A percentile compares a stretch with the other conserved stretches of the same genome.
Conservation (phyloP, 2,329 filamentous ascomycete genomes). For the Calonectria pauciramosa region DNA sequence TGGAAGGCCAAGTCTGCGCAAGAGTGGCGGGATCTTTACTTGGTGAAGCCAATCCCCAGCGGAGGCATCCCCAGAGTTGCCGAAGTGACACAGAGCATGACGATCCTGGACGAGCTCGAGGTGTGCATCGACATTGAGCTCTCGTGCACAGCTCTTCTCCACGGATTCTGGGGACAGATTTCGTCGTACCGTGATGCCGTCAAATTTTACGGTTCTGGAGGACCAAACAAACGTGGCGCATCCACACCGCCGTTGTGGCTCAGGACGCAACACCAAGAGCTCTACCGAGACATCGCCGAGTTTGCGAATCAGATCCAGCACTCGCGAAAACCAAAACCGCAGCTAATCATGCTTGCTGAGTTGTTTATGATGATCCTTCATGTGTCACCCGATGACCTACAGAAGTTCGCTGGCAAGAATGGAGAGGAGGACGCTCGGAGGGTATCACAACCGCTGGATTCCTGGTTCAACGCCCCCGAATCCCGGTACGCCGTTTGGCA, state of each 20-base stretch:
- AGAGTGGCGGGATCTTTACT: slow-evolving; percentile 37
- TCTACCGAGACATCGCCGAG: slow-evolving; percentile 35
- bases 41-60: slow-evolving; percentile 25
- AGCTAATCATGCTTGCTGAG: slow-evolving; percentile 39
- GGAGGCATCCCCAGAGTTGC: slow-evolving; percentile 35
- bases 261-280: slow-evolving; percentile 39
- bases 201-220: slow-evolving; percentile 22
- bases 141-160: slow-evolving; percentile 34
- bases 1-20: slow-evolving; percentile 38
- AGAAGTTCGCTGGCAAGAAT: slow-evolving; percentile 36
- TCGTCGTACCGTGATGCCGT: slow-evolving; percentile 42
- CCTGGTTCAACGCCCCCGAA: slow-evolving; percentile 34
- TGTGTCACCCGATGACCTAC: slow-evolving; percentile 39
- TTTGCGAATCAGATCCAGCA: slow-evolving; percentile 35
- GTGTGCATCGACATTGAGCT: slow-evolving; percentile 36
- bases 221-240: slow-evolving; percentile 15
- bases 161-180: slow-evolving; percentile 44
- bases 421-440: slow-evolving; percentile 39
- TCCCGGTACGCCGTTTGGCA: slow-evolving; percentile 42
- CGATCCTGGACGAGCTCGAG: slow-evolving; percentile 35
- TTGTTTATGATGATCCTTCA: slow-evolving; percentile 45
- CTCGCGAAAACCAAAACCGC: slow-evolving; percentile 18
- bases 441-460: slow-evolving; percentile 29
- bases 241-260: slow-evolving; percentile 36
- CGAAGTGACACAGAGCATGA: slow-evolving; percentile 33